phyloP scores from a whole-genome alignment of 345 rosid species.

The Hypericum perforatum region DNA sequence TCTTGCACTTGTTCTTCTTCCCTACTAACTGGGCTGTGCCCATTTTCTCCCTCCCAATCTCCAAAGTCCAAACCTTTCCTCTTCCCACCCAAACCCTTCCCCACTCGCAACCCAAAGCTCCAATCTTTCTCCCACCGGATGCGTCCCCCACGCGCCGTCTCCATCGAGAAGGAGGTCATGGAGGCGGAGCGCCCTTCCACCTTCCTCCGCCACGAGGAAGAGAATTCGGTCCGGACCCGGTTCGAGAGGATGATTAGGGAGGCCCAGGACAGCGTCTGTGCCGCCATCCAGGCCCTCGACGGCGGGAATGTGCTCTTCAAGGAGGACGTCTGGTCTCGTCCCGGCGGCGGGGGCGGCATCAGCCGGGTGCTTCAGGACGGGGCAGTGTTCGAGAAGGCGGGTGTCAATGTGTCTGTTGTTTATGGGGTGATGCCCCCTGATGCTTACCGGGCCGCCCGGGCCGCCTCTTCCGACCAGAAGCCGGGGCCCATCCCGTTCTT shows the following conservation, averaged over 20 bases:
- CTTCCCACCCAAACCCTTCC: no score
- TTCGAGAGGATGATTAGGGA: conserved; percentile 86
- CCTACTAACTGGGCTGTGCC: no score
- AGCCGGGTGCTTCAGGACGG: conserved; percentile 92
- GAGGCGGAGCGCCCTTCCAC: conserved; percentile 49
- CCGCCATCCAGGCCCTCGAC: conserved; percentile 59
- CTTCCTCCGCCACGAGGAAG: conserved; percentile 66
- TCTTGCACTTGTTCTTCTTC: no score
- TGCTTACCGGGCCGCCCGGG: conserved; percentile 92
- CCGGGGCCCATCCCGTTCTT: conserved; percentile 82
- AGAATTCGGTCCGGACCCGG: conserved; percentile 44
- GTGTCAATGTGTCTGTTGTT: conserved; percentile 91
- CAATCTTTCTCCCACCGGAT: no score
- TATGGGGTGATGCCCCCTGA: conserved; percentile 99
- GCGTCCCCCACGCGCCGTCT: conserved; percentile 4
- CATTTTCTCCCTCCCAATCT: no score
- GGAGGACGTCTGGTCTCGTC: conserved; percentile 97
- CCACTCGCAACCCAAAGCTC: no score
- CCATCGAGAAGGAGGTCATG: conserved; percentile 24
- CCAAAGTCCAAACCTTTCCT: no score
- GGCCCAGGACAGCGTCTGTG: conserved; percentile 71
- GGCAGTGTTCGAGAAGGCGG: conserved; percentile 90
- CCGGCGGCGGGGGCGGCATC: conserved; percentile 99
- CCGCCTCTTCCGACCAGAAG: conserved; percentile 51
- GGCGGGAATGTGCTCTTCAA: conserved; percentile 47